Conservation (phyloP, 345 rosid genomes). For the Citrus reticulata region DNA sequence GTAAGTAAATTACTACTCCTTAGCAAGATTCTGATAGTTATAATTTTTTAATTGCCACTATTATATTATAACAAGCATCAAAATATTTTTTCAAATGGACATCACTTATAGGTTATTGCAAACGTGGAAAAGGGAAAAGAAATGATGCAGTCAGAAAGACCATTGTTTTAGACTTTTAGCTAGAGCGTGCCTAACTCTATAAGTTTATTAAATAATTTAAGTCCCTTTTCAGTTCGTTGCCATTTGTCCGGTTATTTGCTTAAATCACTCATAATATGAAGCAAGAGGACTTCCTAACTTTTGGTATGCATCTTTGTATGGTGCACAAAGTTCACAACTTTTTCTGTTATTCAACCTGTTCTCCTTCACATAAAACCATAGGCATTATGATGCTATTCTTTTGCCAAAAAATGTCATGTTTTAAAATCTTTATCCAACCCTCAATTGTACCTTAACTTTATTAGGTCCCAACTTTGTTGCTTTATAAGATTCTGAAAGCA, state of each 20-base stretch:
- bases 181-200: not conserved
- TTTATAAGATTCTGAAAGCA: not conserved
- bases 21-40: not conserved
- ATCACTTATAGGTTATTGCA: too few relatives aligned
- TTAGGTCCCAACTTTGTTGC: not conserved
- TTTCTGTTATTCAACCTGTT: not conserved
- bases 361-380: not conserved
- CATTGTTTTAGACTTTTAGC: not conserved
- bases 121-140: not conserved
- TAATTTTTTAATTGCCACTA: not conserved
- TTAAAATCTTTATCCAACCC: not conserved
- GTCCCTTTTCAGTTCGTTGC: not conserved
- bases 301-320: not conserved
- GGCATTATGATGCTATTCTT: not conserved
- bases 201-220: not conserved
- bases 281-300: not conserved
- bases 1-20: constrained; percentile 22
- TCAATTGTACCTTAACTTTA: not conserved
- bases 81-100: not conserved
- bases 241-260: not conserved
- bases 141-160: not conserved
- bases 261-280: not conserved
- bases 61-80: not conserved
- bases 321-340: not conserved
- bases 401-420: not conserved